Base-by-base conservation (phyloP, 257 asterid genomes). In the Solanum infundibuliforme region DNA sequence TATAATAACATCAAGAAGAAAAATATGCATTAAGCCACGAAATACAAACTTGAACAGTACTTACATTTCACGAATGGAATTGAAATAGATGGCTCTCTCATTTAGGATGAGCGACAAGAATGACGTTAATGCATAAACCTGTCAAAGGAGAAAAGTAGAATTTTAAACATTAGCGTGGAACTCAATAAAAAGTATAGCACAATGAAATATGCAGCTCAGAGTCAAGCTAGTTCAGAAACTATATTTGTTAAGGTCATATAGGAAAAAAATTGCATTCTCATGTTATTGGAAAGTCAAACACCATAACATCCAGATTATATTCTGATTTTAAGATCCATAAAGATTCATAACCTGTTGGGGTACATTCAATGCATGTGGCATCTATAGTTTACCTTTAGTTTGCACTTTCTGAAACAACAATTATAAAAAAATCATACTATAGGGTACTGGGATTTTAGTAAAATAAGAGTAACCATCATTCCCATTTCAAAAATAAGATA, bases 91-190 rank as follows among this genome's bases (percentile, higher is more conserved):
- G 83, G 99, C 91, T 72, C 95, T 91, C 88, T 90, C 87, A 83
- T 93, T 92, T 84, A 96, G 89, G 87, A 96, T 89, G 88, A 97
- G 95, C 79, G 98, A 94, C 91, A 97, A 91, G 96, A 97, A 97
- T 86, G 99, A 97, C 92, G 91, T 95, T 92, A 96, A 87, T 32
- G 99, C 99, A 94, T 95, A 97, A 85, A 97, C 98, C 99, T 97
- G 98, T 84, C 71, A 88, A 68, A 88, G 13, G 62, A 76, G 43
- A 87, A 71, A 58, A 87, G 68, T 23, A 87, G 39, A 81, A 43
- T 43, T 91, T 81, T 89, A 52, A 75, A 55, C 74, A 87, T 18
- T 48, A 20, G 3, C 36, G 46, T 82, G 85, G 48, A 88, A 90
- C 73, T 46, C 23, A 82, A 12, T 7, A 29, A 82, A 29, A 48